Conservation (phyloP, 1,139 yeast genomes). For the Kodamaea arcana region DNA sequence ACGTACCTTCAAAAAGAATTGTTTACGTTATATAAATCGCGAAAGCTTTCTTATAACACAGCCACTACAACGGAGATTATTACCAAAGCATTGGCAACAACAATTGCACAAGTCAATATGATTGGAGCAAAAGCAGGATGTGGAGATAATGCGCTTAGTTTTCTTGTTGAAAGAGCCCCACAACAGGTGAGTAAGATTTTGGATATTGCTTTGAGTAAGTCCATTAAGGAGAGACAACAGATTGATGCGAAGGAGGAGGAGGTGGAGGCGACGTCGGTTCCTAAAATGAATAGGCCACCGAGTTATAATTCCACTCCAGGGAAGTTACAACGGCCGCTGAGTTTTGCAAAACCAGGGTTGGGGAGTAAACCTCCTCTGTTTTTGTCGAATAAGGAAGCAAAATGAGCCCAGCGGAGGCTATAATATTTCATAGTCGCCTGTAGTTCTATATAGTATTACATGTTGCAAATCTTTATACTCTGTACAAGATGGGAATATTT, state of each 20-base stretch:
- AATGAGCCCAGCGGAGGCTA: no score
- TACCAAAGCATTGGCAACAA: constrained; percentile 90
- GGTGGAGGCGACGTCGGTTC: neutral
- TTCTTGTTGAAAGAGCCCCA: constrained; percentile 82
- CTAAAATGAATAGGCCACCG: constrained; percentile 5
- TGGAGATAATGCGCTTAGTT: constrained; percentile 73
- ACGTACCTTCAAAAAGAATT: constrained; percentile 70
- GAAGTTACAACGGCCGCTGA: constrained; percentile 11
- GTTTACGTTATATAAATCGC: constrained; percentile 62
- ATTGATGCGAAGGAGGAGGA: neutral
- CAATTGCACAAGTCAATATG: constrained; percentile 83
- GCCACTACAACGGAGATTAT: constrained; percentile 73
- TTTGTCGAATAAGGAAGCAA: constrained; percentile 18
- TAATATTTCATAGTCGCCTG: no score
- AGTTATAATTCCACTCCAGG: constrained; percentile 7
- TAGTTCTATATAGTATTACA: no score
- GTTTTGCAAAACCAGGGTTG: constrained; percentile 15
- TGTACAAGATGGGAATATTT: no score
- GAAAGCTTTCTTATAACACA: constrained; percentile 62
- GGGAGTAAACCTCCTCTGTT: constrained; percentile 22
- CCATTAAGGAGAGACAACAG: constrained; percentile 54
- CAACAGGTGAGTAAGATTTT: constrained; percentile 79
- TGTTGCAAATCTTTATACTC: no score
- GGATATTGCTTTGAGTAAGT: constrained; percentile 79
- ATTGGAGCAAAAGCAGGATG: constrained; percentile 85